Conservation (phyloP, 75 land plant species). For the Cunninghamia lanceolata region DNA sequence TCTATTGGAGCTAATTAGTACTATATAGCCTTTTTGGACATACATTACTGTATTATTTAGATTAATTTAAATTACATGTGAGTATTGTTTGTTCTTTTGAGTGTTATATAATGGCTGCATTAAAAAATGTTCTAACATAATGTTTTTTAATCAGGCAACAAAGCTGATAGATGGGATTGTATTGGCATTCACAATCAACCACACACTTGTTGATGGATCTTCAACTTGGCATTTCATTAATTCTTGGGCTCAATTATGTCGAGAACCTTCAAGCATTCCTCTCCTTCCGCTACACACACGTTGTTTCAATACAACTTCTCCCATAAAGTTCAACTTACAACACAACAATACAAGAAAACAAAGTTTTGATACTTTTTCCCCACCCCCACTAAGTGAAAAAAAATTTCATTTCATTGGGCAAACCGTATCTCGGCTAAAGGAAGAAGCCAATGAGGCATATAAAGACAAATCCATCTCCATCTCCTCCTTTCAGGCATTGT, state of each 20-base stretch:
- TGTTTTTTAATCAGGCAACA: slow-evolving; percentile 7
- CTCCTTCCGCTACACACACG: slow-evolving; percentile 15
- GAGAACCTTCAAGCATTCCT: background rate
- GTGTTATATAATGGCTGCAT: too few species aligned
- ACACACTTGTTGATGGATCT: slow-evolving; percentile 48
- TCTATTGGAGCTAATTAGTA: too few species aligned
- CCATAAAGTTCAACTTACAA: too few species aligned
- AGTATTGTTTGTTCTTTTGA: too few species aligned
- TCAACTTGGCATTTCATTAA: slow-evolving; percentile 73
- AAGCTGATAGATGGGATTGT: slow-evolving; percentile 37
- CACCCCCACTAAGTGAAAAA: background rate
- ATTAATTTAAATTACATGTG: too few species aligned
- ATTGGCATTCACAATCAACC: slow-evolving; percentile 54
- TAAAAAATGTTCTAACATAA: too few species aligned
- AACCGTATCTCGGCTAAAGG: background rate
- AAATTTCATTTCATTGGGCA: background rate
- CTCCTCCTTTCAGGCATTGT: slow-evolving; percentile 52
- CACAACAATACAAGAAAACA: too few species aligned
- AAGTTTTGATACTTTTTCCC: background rate
- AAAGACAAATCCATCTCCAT: slow-evolving; percentile 13
- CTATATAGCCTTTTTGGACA: too few species aligned
- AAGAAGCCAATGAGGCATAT: slow-evolving; percentile 3
- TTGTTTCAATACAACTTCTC: background rate
- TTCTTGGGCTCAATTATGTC: slow-evolving; percentile 43
- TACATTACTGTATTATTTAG: too few species aligned